phyloP scores from a whole-genome alignment of 164 flowering plant genomes.

The Hamamelis virginiana region DNA sequence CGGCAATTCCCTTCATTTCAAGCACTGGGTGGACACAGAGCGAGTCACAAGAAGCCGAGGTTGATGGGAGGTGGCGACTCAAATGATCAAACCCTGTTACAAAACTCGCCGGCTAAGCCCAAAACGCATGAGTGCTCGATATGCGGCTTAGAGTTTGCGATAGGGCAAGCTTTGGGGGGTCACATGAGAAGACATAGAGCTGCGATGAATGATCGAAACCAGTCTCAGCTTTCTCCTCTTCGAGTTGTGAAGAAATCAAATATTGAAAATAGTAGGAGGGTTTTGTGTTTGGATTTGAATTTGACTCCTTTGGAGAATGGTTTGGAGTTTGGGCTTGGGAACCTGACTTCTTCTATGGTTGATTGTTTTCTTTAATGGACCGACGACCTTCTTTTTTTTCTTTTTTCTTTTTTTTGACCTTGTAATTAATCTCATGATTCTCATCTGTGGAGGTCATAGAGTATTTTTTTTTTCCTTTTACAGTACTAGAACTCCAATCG shows the following conservation, averaged over 20 bases:
- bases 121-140: slow-evolving; percentile 69
- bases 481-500: no score
- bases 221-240: background rate
- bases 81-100: slow-evolving; percentile 8
- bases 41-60: slow-evolving; percentile 83
- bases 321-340: slow-evolving; percentile 32
- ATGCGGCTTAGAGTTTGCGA: slow-evolving; percentile 64
- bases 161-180: slow-evolving; percentile 79
- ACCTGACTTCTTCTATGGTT: slow-evolving; percentile 20
- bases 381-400: no score
- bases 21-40: slow-evolving; percentile 87
- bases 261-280: slow-evolving; percentile 29
- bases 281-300: slow-evolving; percentile 59
- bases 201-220: slow-evolving; percentile 5
- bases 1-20: slow-evolving; percentile 79
- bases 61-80: slow-evolving; percentile 11
- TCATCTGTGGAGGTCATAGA: no score
- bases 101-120: slow-evolving; percentile 32
- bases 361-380: slow-evolving; percentile 15
- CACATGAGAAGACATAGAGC: slow-evolving; percentile 74
- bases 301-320: slow-evolving; percentile 66
- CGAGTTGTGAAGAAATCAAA: slow-evolving; percentile 30
- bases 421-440: no score
- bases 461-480: no score
- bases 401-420: no score